phyloP scores from a whole-genome alignment of 164 flowering plant species.

The Stephania japonica region DNA sequence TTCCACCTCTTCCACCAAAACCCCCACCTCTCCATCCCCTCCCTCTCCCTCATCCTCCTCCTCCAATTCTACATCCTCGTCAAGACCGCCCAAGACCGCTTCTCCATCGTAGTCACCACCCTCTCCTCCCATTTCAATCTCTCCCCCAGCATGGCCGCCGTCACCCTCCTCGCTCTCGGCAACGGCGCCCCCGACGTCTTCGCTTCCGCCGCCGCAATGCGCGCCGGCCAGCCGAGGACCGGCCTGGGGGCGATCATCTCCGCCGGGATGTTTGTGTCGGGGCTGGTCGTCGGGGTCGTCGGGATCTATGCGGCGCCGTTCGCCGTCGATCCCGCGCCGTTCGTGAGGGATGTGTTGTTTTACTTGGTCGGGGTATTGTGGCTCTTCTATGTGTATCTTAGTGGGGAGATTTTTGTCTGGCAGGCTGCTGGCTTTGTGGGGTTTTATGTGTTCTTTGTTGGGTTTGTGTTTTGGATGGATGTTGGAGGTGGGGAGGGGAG shows the following conservation, averaged over 20 bases:
- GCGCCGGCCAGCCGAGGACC: constrained; percentile 66
- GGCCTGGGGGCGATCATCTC: constrained; percentile 89
- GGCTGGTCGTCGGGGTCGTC: constrained; percentile 86
- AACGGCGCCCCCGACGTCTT: constrained; percentile 96
- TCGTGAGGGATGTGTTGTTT: constrained; percentile 82
- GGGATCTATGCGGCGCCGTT: constrained; percentile 87
- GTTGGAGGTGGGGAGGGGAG: constrained; percentile 32
- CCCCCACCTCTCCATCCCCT: constrained; percentile 47
- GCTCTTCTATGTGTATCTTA: constrained; percentile 74
- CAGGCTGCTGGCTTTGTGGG: constrained; percentile 92
- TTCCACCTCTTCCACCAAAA: constrained; percentile 50
- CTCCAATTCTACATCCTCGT: constrained; percentile 78
- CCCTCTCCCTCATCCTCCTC: constrained; percentile 43
- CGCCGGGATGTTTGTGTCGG: constrained; percentile 88
- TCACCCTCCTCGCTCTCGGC: constrained; percentile 93
- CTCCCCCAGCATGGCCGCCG: constrained; percentile 83
- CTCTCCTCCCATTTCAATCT: constrained; percentile 47
- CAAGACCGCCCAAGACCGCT: constrained; percentile 74
- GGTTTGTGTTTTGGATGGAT: constrained; percentile 96
- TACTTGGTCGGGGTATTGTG: constrained; percentile 61
- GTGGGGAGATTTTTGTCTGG: constrained; percentile 87
- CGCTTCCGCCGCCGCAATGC: constrained; percentile 74
- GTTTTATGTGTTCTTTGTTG: constrained; percentile 86
- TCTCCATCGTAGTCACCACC: constrained; percentile 77
- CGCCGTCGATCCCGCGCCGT: constrained; percentile 51